A percentile compares a stretch with the other conserved stretches of the same genome.
These are phyloP conservation scores for Rutstroemia sp. DNA, from an alignment of 2,329 filamentous ascomycete species.

Conservation along the genomic window DNA sequence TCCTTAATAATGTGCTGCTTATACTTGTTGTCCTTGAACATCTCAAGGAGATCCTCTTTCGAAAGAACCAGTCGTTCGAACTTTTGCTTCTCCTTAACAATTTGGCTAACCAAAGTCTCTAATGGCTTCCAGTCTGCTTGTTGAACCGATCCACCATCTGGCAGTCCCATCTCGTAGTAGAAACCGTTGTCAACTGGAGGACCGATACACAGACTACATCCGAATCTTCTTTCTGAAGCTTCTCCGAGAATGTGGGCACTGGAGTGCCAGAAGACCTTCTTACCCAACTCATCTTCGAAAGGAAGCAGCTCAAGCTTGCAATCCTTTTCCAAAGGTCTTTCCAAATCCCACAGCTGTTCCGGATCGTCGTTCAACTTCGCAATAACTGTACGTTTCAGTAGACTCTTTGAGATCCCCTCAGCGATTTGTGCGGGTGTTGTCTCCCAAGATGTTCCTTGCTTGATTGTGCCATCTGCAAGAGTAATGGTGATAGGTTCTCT, in stretches of 20 bases:
- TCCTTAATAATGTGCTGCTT: conserved; percentile 96
- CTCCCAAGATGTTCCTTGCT: conserved; percentile 78
- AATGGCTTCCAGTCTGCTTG: conserved; percentile 77
- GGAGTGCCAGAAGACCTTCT: conserved; percentile 97
- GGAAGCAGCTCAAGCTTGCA: conserved; percentile 79
- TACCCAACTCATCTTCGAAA: conserved; percentile 66
- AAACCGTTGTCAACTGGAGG: conserved; percentile 88
- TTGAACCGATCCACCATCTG: conserved; percentile 62
- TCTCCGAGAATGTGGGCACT: conserved; percentile 95
- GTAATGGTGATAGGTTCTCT: conserved; percentile 69
- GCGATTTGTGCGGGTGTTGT: conserved; percentile 78
- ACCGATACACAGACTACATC: conserved; percentile 88
- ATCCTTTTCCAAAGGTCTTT: conserved; percentile 80
- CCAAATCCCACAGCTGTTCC: conserved; percentile 80
- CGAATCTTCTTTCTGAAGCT: conserved; percentile 82
- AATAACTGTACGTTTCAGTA: conserved; percentile 80
- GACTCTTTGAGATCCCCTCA: conserved; percentile 74
- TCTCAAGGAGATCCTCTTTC: conserved; percentile 86
- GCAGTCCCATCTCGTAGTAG: conserved; percentile 93
- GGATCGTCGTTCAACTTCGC: conserved; percentile 69
- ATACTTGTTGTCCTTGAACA: conserved; percentile 98
- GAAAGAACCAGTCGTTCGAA: conserved; percentile 85
- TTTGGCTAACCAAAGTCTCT: conserved; percentile 70
- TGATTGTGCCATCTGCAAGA: conserved; percentile 62
- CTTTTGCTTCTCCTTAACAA: conserved; percentile 93